A percentile compares a stretch with the other conserved stretches of the same genome.
Conservation (phyloP, 2,329 filamentous ascomycete genomes). For the Fusarium tjaetaba region DNA sequence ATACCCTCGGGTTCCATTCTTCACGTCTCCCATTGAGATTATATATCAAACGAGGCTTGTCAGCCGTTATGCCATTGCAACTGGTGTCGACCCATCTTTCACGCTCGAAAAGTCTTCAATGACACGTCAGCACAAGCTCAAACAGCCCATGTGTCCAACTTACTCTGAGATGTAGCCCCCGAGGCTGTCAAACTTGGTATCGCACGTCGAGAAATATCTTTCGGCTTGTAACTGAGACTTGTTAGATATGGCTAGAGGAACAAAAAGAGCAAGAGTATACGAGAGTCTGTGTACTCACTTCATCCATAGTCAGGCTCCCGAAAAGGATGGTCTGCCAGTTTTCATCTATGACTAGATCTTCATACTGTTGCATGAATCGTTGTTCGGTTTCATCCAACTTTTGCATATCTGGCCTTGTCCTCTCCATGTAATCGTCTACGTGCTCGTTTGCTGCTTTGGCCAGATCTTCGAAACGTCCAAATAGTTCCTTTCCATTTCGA, state of each 20-base stretch:
- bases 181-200: conserved; percentile 19
- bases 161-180: conserved; percentile 40
- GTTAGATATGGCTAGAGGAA: not conserved
- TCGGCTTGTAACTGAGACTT: conserved; percentile 36
- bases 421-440: conserved; percentile 37
- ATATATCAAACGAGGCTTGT: conserved; percentile 27
- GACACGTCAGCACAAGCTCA: not conserved
- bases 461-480: conserved; percentile 27
- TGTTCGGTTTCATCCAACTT: conserved; percentile 21
- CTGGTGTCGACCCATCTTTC: conserved; percentile 20
- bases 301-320: conserved; percentile 46
- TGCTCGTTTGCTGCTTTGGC: conserved; percentile 14
- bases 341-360: conserved; percentile 43
- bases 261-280: not conserved
- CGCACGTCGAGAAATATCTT: conserved; percentile 36
- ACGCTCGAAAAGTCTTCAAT: conserved; percentile 21
- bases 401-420: conserved; percentile 10
- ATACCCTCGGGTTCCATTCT: conserved; percentile 41
- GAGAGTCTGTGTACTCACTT: conserved; percentile 28
- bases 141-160: not conserved
- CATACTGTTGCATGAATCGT: conserved; percentile 35
- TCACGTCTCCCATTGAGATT: conserved; percentile 33
- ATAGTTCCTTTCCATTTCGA: conserved; percentile 36
- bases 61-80: not conserved
- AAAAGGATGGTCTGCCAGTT: conserved; percentile 46